Conservation (phyloP, 345 rosid species). For the Eutrema japonicum region DNA sequence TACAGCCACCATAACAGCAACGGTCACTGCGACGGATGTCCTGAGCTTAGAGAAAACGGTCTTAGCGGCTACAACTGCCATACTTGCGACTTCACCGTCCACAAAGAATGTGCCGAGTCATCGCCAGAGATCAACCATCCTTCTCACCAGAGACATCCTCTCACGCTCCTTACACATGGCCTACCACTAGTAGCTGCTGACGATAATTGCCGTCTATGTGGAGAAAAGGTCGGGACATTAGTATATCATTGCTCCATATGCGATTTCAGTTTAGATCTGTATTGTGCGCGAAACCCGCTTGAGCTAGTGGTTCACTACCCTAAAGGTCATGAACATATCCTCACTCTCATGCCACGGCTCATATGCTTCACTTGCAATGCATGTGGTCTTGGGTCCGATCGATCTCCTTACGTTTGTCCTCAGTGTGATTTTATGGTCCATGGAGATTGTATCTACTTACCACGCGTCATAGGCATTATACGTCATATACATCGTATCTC, state of each 20-base stretch:
- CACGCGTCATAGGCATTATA: constrained; percentile 26
- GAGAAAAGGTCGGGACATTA: constrained; percentile 4
- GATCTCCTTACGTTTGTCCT: constrained; percentile 32
- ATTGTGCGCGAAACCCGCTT: constrained; percentile 21
- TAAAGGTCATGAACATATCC: constrained; percentile 27
- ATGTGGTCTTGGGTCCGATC: constrained; percentile 15
- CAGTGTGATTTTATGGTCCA: constrained; percentile 29
- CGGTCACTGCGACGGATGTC: constrained; percentile 15
- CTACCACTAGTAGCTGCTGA: constrained; percentile 4
- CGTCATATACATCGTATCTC: constrained; percentile 26
- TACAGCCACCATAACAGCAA: not conserved
- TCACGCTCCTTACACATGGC: constrained; percentile 7
- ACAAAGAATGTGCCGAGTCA: constrained; percentile 26
- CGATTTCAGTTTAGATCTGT: constrained; percentile 21
- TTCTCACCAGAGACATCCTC: constrained; percentile 27
- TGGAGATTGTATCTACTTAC: constrained; percentile 26
- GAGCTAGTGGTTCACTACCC: not conserved
- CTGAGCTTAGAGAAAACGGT: not conserved
- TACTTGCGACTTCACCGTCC: not conserved
- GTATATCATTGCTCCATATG: constrained; percentile 18
- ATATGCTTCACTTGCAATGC: constrained; percentile 29
- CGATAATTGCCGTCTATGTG: constrained; percentile 15
- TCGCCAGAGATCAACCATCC: constrained; percentile 22
- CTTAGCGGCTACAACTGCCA: not conserved
- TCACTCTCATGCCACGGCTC: constrained; percentile 27